phyloP scores from a whole-genome alignment of 2,329 filamentous ascomycete genomes.

The Botrytis byssoidea region DNA sequence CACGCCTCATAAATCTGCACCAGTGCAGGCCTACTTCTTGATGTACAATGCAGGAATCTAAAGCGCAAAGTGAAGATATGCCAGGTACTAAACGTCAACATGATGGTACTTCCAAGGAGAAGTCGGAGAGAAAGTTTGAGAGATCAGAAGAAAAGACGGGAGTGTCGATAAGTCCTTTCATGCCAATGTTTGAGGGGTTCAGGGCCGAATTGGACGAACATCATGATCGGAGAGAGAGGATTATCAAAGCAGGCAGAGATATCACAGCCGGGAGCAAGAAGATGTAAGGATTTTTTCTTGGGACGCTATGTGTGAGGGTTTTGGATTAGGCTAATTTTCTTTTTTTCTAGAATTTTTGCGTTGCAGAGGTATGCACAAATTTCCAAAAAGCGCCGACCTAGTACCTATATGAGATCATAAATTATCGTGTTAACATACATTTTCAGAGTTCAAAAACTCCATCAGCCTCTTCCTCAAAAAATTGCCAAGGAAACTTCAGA shows the following conservation, averaged over 20 bases:
- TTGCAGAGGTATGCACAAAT: constrained; percentile 65
- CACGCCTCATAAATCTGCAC: constrained; percentile 16
- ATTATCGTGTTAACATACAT: constrained; percentile 6
- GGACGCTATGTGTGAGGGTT: neutral
- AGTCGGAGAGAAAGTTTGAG: constrained; percentile 33
- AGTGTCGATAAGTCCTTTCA: constrained; percentile 46
- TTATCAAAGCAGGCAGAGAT: constrained; percentile 88
- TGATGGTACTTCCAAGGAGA: constrained; percentile 21
- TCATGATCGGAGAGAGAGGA: constrained; percentile 84
- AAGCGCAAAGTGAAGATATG: constrained; percentile 7
- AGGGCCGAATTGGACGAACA: constrained; percentile 89
- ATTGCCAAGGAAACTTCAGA: constrained; percentile 69
- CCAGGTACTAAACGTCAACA: constrained; percentile 19
- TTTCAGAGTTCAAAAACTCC: constrained; percentile 61
- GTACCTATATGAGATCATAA: neutral
- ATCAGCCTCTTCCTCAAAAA: constrained; percentile 61
- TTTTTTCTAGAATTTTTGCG: constrained; percentile 66
- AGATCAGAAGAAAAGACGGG: constrained; percentile 44
- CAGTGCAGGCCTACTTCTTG: neutral
- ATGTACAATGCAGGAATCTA: constrained; percentile 5
- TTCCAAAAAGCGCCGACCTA: neutral
- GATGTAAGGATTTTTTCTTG: constrained; percentile 59
- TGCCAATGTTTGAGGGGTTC: constrained; percentile 81
- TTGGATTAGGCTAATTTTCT: constrained; percentile 28
- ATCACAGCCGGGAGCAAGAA: constrained; percentile 96